phyloP scores from a whole-genome alignment of 805 yeast genomes.

The Danielia reshetovae region DNA sequence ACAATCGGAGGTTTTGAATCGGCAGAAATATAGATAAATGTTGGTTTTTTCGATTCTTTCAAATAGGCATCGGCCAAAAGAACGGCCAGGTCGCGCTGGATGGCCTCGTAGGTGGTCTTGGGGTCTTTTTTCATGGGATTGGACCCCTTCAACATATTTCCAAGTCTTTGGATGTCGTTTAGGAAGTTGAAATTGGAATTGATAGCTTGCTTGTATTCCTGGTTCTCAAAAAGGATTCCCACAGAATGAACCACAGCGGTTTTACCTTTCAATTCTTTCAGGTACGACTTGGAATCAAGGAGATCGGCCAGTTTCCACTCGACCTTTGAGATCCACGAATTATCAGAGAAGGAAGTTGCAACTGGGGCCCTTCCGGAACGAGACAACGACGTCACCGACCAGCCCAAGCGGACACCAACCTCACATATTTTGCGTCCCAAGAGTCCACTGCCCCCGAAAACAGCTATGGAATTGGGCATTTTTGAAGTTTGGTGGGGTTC shows the following conservation, averaged over 20 bases:
- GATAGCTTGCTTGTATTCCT: conserved; percentile 57
- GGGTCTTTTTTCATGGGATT: conserved; percentile 59
- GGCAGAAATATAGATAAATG: conserved; percentile 77
- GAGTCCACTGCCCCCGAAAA: conserved; percentile 88
- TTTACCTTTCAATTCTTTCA: conserved; percentile 41
- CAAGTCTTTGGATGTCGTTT: conserved; percentile 28
- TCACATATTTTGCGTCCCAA: conserved; percentile 68
- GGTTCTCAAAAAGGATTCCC: conserved; percentile 71
- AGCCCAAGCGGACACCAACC: conserved; percentile 59
- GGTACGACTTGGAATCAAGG: conserved; percentile 59
- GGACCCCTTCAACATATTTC: conserved; percentile 40
- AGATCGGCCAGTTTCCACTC: conserved; percentile 67
- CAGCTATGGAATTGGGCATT: conserved; percentile 41
- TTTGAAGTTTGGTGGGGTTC: too few species aligned
- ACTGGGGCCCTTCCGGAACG: conserved; percentile 55
- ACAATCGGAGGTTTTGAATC: conserved; percentile 61
- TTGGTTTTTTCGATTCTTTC: conserved; percentile 20
- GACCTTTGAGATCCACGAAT: conserved; percentile 53
- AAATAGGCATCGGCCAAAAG: conserved; percentile 55
- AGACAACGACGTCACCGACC: conserved; percentile 64
- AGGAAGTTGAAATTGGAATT: conserved; percentile 37
- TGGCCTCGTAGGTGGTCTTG: conserved; percentile 51
- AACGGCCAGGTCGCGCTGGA: conserved; percentile 69
- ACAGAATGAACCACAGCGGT: conserved; percentile 77
- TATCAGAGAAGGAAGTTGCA: conserved; percentile 14